Conservation (phyloP, 2,329 filamentous ascomycete genomes). For the Pseudogymnoascus sp. region DNA sequence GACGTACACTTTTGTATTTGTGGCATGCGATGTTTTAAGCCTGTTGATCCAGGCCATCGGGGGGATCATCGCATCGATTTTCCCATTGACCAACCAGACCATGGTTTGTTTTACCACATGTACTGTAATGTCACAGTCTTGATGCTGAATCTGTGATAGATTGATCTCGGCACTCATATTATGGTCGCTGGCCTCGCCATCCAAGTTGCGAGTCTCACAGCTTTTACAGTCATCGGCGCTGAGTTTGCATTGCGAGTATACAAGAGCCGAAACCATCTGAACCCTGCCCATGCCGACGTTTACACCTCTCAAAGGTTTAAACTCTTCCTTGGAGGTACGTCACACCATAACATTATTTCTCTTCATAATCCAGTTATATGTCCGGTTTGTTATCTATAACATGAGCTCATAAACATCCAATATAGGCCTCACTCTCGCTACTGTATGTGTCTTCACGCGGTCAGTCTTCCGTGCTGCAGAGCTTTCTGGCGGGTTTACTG, state of each 20-base stretch:
- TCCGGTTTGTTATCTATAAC: background rate
- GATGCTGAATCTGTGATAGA: constrained; percentile 8
- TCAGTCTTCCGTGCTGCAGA: constrained; percentile 49
- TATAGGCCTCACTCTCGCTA: constrained; percentile 38
- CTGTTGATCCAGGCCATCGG: constrained; percentile 52
- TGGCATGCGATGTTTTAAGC: constrained; percentile 50
- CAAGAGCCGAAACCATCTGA: constrained; percentile 4
- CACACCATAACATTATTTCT: background rate
- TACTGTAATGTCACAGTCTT: background rate
- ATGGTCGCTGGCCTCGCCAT: constrained; percentile 52
- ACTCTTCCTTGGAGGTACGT: constrained; percentile 13
- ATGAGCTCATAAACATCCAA: constrained; percentile 32
- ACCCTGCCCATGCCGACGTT: constrained; percentile 9
- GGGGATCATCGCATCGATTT: constrained; percentile 47
- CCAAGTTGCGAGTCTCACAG: constrained; percentile 44
- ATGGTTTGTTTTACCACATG: constrained; percentile 23
- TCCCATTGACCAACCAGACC: constrained; percentile 28
- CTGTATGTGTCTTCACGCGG: constrained; percentile 44
- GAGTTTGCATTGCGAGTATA: constrained; percentile 13
- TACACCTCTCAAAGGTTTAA: constrained; percentile 14
- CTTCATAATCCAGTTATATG: background rate
- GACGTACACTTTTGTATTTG: constrained; percentile 51
- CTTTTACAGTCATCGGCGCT: constrained; percentile 22
- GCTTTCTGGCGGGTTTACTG: constrained; percentile 44
- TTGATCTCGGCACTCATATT: constrained; percentile 43